Evolutionary conservation across 768 basidiomycete species (phyloP), one percentile per base, ranked within the genome.

Genomic region (Pholiota molesta): DNA sequence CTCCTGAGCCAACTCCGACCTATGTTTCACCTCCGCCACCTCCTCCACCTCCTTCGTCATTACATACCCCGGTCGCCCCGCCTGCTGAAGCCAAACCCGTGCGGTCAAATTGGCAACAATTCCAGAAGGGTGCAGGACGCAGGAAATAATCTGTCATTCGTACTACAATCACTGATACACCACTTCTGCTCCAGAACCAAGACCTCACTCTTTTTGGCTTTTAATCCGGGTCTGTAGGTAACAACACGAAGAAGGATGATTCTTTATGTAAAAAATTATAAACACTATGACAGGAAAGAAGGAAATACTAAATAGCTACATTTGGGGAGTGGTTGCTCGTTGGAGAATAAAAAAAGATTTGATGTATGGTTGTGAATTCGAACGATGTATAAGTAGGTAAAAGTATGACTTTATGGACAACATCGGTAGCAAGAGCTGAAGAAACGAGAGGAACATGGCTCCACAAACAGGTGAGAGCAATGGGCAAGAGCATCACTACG

Each of bases 61-160:
- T 59, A 17, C 62, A 62, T 42, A 58, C 59, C 26, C 57, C 57
- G 23, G 31, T 59, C 26, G 9, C 66, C 55, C 54, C 61, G 53
- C 42, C 70, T 29, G 55, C 64, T 52, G 57, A 67, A 61, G 14
- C 74, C 13, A 75, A 76, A 52, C 77, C 78, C 16, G 65, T 71
- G 17, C 77, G 77, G 52, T 79, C 81, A 23, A 83, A 80, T 42
- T 88, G 87, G 87, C 85, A 87, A 71, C 81, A 86, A 58, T 88
- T 84, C 62, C 80, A 83, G 62, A 80, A 80, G 59, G 75, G 75
- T 45, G 74, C 71, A 17, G 69, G 75, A 44, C 72, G 71, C 59
- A 64, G 72, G 42, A 74, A 68, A 57, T 71, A 53, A 68, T 49
- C 17, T 23, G 28, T 1, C 28, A 53, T 19, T 44, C n/a, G 19